A percentile compares a stretch with the other conserved stretches of the same genome.
These are phyloP conservation scores for Rubus parviflorus DNA, from an alignment of 306 rosid genomes.

Conservation along the genomic window DNA sequence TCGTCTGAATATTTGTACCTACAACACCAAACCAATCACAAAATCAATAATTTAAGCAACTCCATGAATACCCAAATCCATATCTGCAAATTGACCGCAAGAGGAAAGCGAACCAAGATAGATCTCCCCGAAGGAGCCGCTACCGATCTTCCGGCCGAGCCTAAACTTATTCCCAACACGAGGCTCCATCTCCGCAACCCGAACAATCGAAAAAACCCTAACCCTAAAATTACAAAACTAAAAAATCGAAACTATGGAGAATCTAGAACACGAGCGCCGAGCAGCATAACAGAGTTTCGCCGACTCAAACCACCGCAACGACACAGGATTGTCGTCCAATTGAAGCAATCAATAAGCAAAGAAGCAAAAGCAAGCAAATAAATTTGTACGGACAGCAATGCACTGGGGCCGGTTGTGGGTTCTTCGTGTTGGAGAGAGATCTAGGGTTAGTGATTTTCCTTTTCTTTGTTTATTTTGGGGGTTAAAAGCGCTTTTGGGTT, in stretches of 20 bases:
- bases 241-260: conserved; percentile 2
- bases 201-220: conserved; percentile 38
- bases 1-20: conserved; percentile 94
- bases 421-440: conserved; percentile 15
- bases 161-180: conserved; percentile 92
- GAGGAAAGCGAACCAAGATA: conserved; percentile 58
- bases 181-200: conserved; percentile 77
- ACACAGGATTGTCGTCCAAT: conserved; percentile 24
- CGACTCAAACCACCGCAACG: conserved; percentile 16
- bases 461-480: neutral
- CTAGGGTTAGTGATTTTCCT: conserved; percentile 15
- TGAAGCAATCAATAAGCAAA: conserved; percentile 19
- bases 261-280: neutral
- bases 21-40: conserved; percentile 26
- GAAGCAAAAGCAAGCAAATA: neutral
- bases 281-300: conserved; percentile 6
- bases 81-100: neutral
- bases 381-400: conserved; percentile 14
- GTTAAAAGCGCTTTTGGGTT: neutral
- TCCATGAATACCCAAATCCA: neutral
- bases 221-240: conserved; percentile 24
- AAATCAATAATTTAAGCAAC: neutral
- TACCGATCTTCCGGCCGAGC: conserved; percentile 89
- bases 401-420: neutral
- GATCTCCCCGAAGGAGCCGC: conserved; percentile 98